Base-by-base conservation (phyloP, 345 rosid species). In the Crucihimalaya himalaica region DNA sequence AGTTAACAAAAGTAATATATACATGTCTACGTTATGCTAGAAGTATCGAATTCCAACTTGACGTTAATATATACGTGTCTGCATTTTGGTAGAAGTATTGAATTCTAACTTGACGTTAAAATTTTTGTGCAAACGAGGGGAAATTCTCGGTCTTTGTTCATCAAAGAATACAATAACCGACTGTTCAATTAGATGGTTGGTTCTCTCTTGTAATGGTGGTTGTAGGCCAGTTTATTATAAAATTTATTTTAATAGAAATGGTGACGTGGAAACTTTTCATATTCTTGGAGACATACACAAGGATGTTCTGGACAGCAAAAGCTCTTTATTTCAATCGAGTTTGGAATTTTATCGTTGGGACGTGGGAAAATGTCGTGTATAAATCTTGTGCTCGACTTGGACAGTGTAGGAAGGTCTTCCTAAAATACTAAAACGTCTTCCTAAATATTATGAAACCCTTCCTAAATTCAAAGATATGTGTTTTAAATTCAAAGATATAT, bases 221-320 rank as follows among this genome's bases (percentile, higher is more conserved):
- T 52, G 83, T 89, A 15, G 99, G 99, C 19, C 86, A 98, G 79
- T 96, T 96, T 57, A 75, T 96, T 46, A 82, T 96, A 69, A 96
- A 92, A 69, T 96, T 96, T 79, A 82, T 96, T 62, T 62, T 96
- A 82, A 55, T 96, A 56, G 99, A 96, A 86, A 86, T 96, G 84
- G 97, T 86, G 2, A 96, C 97, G 4, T 96, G 98, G 98, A 50
- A 88, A 73, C 88, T 96, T 59, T 96, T 96, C 55, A 92, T 96
- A 82, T 96, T 96, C 90, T 75, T 92, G 78, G 99, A 96, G 88
- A 92, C 96, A 2, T 96, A 92, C 76, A 90, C 97, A 4, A 85
- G 98, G 74, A 82, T 96, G 96, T 92, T 96, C 67, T 96, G 99
- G 99, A 84, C 99, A 10, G 91, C 98, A 3, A 97, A 96, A 71